These are phyloP conservation scores for Batkoa obscura DNA, from an alignment of 371 early-diverging fungal genomes.

Conservation along the genomic window DNA sequence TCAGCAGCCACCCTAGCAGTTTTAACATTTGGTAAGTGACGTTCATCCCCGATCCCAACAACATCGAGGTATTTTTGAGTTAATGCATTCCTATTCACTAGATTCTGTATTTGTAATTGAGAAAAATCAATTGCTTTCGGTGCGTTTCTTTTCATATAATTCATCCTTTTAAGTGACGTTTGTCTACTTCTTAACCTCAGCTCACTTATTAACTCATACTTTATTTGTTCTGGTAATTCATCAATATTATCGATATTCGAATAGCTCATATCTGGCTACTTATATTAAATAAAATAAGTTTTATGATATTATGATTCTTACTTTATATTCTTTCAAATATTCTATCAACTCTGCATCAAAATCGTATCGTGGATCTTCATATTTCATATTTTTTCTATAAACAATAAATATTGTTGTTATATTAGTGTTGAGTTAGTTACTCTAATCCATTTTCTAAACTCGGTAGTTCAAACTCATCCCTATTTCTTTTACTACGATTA, in stretches of 20 bases:
- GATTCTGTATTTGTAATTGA: conserved; percentile 64
- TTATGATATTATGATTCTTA: conserved; percentile 8
- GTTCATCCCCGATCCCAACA: conserved; percentile 11
- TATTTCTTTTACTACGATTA: conserved; percentile 22
- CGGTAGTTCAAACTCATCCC: conserved; percentile 63
- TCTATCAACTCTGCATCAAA: conserved; percentile 32
- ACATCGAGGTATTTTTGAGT: conserved; percentile 57
- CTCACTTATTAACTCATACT: conserved; percentile 78
- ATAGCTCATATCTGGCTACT: conserved; percentile 28
- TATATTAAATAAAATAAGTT: conserved; percentile 11
- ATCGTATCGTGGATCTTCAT: conserved; percentile 41
- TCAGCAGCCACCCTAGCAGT: conserved; percentile 60
- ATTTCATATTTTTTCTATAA: conserved; percentile 10
- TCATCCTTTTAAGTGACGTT: conserved; percentile 51
- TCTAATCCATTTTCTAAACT: conserved; percentile 12
- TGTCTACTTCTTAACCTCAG: conserved; percentile 64
- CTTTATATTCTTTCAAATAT: conserved; percentile 31
- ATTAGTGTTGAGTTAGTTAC: conserved; percentile 6
- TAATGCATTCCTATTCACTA: conserved; percentile 67
- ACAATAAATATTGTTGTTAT: too few species aligned
- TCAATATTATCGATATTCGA: conserved; percentile 42
- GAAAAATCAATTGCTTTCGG: conserved; percentile 71
- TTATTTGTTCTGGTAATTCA: conserved; percentile 60
- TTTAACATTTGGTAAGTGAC: conserved; percentile 1
- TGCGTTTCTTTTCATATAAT: conserved; percentile 45